A percentile compares a stretch with the other conserved stretches of the same genome.
These are phyloP conservation scores for Aspergillus udagawae DNA, from an alignment of 2,329 filamentous ascomycete genomes.

Conservation along the genomic window DNA sequence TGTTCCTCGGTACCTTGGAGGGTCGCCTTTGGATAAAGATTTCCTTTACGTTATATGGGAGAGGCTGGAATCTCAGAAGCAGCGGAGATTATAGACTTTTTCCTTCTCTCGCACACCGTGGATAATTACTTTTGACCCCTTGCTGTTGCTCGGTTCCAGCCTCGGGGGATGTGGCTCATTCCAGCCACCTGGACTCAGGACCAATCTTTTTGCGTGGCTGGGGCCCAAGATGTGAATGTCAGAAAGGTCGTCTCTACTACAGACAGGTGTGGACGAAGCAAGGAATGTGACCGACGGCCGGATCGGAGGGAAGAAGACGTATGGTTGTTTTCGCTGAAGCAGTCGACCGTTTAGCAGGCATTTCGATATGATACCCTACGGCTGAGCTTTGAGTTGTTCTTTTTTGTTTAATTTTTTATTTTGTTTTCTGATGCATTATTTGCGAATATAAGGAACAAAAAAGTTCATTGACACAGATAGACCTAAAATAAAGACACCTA, in stretches of 20 bases:
- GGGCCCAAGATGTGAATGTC: not conserved
- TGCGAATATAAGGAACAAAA: not conserved
- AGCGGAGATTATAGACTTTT: not conserved
- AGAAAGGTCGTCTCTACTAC: not conserved
- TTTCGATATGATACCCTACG: constrained; percentile 43
- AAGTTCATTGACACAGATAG: not conserved
- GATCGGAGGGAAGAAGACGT: not conserved
- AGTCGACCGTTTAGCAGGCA: constrained; percentile 39
- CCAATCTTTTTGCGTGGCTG: not conserved
- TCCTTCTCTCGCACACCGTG: not conserved
- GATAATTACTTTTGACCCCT: not conserved
- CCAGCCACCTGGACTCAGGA: not conserved
- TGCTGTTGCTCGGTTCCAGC: not conserved
- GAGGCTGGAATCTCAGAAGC: not conserved
- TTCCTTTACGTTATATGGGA: not conserved
- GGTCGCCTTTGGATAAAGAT: not conserved
- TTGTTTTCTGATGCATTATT: not conserved
- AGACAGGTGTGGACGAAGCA: not conserved
- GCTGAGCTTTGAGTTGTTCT: constrained; percentile 31
- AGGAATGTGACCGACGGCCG: not conserved
- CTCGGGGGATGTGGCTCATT: not conserved
- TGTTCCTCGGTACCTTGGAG: constrained; percentile 4
- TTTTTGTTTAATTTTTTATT: constrained; percentile 8
- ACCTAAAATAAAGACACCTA: not conserved
- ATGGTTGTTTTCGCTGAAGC: constrained; percentile 14